Percentiles rank a stretch among this genome's conserved stretches.
These are phyloP conservation scores for Lasiodiplodia sp. DNA, from an alignment of 2,329 filamentous ascomycete genomes.

Conservation along the genomic window DNA sequence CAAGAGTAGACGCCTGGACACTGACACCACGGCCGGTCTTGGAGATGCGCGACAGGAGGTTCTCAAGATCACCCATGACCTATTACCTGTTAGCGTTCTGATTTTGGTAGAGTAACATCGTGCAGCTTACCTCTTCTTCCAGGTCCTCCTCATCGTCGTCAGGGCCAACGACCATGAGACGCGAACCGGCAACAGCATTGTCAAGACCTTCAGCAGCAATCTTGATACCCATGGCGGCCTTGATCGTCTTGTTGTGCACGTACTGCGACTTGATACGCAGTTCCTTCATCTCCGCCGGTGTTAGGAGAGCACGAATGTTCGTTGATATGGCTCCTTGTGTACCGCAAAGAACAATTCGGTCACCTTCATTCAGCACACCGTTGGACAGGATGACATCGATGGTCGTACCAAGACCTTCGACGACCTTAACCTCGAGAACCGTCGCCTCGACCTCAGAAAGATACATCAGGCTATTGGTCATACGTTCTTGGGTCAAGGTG, in stretches of 20 bases:
- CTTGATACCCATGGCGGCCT: slow-evolving; percentile 97
- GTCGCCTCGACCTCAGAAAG: slow-evolving; percentile 97
- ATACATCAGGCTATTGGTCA: slow-evolving; percentile 98
- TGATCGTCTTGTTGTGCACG: slow-evolving; percentile 99
- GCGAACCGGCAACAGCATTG: slow-evolving; percentile 93
- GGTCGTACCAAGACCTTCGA: slow-evolving; percentile 97
- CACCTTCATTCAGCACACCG: slow-evolving; percentile 91
- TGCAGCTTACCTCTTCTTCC: slow-evolving; percentile 72
- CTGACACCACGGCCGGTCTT: slow-evolving; percentile 93
- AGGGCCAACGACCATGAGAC: slow-evolving; percentile 90
- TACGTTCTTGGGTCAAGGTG: slow-evolving; percentile 92
- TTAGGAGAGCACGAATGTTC: slow-evolving; percentile 92
- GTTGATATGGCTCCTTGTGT: slow-evolving; percentile 96
- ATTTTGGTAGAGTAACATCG: not conserved
- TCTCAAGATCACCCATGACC: slow-evolving; percentile 92
- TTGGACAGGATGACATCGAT: slow-evolving; percentile 98
- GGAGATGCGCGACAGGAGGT: slow-evolving; percentile 88
- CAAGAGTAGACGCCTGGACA: slow-evolving; percentile 95
- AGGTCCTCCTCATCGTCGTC: slow-evolving; percentile 97
- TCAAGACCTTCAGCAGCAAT: slow-evolving; percentile 96
- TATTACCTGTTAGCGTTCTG: slow-evolving; percentile 11
- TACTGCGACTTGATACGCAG: slow-evolving; percentile 94
- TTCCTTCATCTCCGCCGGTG: slow-evolving; percentile 91
- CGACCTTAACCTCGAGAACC: slow-evolving; percentile 97
- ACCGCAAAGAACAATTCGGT: slow-evolving; percentile 93